phyloP scores from a whole-genome alignment of 352 stramenopile genomes.

The Lagenidium sp. region DNA sequence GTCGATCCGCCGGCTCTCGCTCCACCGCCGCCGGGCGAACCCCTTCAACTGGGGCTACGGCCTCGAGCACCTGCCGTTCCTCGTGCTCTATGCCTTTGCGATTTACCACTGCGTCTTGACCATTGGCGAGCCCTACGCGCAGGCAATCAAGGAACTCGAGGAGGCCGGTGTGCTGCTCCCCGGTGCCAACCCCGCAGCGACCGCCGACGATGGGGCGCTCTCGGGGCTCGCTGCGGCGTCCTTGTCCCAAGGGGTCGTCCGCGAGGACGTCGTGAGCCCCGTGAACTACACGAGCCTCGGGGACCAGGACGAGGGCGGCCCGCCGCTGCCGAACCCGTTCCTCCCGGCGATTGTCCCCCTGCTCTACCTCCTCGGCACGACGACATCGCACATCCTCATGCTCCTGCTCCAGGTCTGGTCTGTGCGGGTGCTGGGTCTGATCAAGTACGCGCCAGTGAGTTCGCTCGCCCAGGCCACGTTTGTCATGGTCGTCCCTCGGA shows the following conservation, averaged over 20 bases:
- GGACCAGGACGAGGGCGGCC: slow-evolving; percentile 42
- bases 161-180: slow-evolving; percentile 41
- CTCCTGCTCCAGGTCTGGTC: slow-evolving; percentile 87
- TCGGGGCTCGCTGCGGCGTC: slow-evolving; percentile 55
- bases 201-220: slow-evolving; percentile 28
- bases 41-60: slow-evolving; percentile 24
- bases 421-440: slow-evolving; percentile 62
- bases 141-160: slow-evolving; percentile 67
- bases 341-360: slow-evolving; percentile 85
- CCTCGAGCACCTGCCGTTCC: slow-evolving; percentile 36
- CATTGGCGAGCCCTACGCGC: slow-evolving; percentile 37
- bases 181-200: slow-evolving; percentile 10
- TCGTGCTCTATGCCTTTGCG: slow-evolving; percentile 33
- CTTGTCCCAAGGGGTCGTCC: slow-evolving; percentile 58
- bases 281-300: slow-evolving; percentile 57
- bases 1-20: slow-evolving; percentile 34
- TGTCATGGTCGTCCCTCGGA: slow-evolving; percentile 76
- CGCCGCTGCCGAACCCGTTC: slow-evolving; percentile 85
- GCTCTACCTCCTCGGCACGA: slow-evolving; percentile 72
- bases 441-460: slow-evolving; percentile 80
- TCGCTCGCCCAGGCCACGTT: slow-evolving; percentile 52
- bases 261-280: slow-evolving; percentile 27
- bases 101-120: slow-evolving; percentile 33
- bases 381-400: slow-evolving; percentile 81
- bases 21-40: slow-evolving; percentile 29